A percentile compares a stretch with the other conserved stretches of the same genome.
Conservation (phyloP, 495 filamentous ascomycete species). For the Rhypophila decipiens region DNA sequence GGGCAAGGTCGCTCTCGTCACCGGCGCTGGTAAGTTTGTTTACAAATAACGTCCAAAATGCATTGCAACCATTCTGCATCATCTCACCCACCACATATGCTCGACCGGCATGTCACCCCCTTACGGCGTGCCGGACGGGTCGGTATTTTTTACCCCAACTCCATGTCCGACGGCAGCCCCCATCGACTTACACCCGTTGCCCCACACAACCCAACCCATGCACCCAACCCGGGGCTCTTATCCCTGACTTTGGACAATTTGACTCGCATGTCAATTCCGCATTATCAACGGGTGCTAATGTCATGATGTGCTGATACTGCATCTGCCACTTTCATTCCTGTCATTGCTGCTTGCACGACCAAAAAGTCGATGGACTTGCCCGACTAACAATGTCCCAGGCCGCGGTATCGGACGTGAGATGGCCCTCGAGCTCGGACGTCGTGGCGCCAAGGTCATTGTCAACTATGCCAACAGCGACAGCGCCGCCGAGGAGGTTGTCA, state of each 20-base stretch:
- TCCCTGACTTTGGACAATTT: too few relatives aligned
- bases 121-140: conserved; percentile 8
- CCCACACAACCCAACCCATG: conserved; percentile 1
- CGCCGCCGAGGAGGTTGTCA: conserved; percentile 57
- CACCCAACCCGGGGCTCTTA: neutral
- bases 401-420: conserved; percentile 74
- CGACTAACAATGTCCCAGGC: conserved; percentile 26
- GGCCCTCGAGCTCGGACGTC: conserved; percentile 67
- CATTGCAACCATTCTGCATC: neutral
- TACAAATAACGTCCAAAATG: neutral
- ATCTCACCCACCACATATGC: neutral
- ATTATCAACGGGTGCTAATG: too few relatives aligned
- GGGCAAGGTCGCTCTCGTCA: conserved; percentile 47
- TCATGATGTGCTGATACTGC: too few relatives aligned
- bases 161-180: conserved; percentile 24
- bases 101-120: neutral
- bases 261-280: too few relatives aligned
- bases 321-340: too few relatives aligned
- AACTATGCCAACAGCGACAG: conserved; percentile 64
- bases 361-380: too few relatives aligned
- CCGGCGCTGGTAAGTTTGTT: conserved; percentile 35
- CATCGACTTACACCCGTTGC: conserved; percentile 5
- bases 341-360: too few relatives aligned
- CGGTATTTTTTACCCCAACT: conserved; percentile 26
- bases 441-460: conserved; percentile 68